Evolutionary conservation across 1,284 basidiomycete species (phyloP), one percentile per base, ranked within the genome.

Genomic region (Ustilago cynodontis): DNA sequence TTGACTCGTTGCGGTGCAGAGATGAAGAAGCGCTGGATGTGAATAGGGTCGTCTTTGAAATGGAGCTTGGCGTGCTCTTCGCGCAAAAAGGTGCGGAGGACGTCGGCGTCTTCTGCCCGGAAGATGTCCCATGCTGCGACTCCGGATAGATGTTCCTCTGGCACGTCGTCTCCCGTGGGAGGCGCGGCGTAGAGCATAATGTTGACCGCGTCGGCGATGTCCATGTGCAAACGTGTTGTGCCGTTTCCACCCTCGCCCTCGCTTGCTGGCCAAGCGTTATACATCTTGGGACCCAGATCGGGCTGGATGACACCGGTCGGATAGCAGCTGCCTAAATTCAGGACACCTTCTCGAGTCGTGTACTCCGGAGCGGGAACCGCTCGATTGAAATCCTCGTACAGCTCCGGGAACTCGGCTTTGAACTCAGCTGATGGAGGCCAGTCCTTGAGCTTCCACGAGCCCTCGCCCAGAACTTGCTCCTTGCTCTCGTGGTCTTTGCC

Each of bases 161-260:
- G 62, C 0, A 78, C 62, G 37, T 72, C 78, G 39, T 58, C 76
- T 22, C 62, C 66, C 9, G 33, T 28, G 9, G 52, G 64, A 29
- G 62, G 59, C 20, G 67, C 54, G 20, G 82, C 70, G 59, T 79
- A 51, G 13, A 82, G 76, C 75, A 98, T 94, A 78, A 97, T 90
- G 86, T 98, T 98, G 71, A 97, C 88, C 1, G 94, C 94, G 82
- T 98, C 95, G 0, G 95, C 94, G 89, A 96, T 94, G 86, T 98
- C 95, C 94, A 96, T 95, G 84, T 98, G 95, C 59, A 98, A 86
- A 53, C 94, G 89, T 3, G 95, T 98, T 26, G 93, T 91, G 9
- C 93, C 93, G 79, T 92, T 92, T 79, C 90, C 92, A 8, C 91
- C 91, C 22, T 88, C 84, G 14, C 86, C 86, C 72, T 81, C 79